These are phyloP conservation scores for Kazachstania viticola DNA, from an alignment of 805 yeast species.

Conservation along the genomic window DNA sequence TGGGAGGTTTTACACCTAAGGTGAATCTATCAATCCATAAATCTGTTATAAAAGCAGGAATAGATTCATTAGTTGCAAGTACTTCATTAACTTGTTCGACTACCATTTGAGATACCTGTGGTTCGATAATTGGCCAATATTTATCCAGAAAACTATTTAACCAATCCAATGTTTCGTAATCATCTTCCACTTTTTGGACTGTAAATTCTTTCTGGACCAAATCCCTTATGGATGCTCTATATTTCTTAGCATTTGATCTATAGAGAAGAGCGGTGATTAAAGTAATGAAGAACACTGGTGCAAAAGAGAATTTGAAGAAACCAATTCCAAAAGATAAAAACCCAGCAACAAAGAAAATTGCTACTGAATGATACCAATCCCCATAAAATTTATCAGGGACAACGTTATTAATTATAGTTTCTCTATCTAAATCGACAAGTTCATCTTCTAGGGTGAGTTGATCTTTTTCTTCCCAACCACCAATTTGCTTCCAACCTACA, in stretches of 20 bases:
- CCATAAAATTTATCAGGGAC: constrained; percentile 74
- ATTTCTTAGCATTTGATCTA: constrained; percentile 69
- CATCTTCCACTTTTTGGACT: constrained; percentile 66
- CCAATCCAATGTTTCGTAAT: constrained; percentile 93
- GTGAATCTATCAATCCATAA: constrained; percentile 82
- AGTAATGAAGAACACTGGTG: constrained; percentile 65
- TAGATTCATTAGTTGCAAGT: constrained; percentile 54
- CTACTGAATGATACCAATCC: constrained; percentile 93
- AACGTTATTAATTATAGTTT: constrained; percentile 63
- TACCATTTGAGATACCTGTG: constrained; percentile 74
- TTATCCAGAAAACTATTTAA: constrained; percentile 73
- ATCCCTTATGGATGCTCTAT: constrained; percentile 61
- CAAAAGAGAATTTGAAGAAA: constrained; percentile 58
- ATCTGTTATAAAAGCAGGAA: constrained; percentile 71
- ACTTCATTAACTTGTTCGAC: constrained; percentile 75
- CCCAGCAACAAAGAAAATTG: constrained; percentile 49
- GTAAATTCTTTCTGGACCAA: constrained; percentile 76
- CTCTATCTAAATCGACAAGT: constrained; percentile 52
- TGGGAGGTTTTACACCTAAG: constrained; percentile 87
- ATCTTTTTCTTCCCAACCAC: constrained; percentile 71
- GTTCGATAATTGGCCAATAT: constrained; percentile 85
- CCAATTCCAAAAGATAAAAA: constrained; percentile 70
- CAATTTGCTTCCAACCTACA: constrained; percentile 89
- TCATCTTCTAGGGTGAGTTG: constrained; percentile 53
- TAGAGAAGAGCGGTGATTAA: constrained; percentile 51